Conservation (phyloP, 2,329 filamentous ascomycete genomes). For the Huntiella decipiens region DNA sequence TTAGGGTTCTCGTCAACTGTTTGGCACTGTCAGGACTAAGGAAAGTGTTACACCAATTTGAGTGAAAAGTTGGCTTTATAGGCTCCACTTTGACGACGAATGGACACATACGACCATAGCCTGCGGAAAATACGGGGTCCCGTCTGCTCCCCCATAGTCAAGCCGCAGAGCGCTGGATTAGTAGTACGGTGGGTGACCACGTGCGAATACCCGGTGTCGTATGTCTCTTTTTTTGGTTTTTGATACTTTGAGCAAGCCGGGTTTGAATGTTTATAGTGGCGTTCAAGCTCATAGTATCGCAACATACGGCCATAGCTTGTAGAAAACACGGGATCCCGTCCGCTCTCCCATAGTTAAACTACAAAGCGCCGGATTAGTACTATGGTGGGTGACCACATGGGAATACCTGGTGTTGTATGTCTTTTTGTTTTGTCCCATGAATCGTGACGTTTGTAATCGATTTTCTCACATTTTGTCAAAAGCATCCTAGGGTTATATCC, state of each 20-base stretch:
- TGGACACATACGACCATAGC: no score
- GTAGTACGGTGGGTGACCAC: neutral
- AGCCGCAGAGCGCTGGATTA: neutral
- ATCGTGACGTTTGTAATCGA: no score
- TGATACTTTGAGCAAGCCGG: neutral
- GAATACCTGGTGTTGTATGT: slow-evolving; percentile 9
- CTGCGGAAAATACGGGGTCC: no score
- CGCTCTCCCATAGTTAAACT: slow-evolving; percentile 4
- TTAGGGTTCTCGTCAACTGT: no score
- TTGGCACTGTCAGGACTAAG: no score
- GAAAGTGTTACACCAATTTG: no score
- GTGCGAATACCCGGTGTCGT: neutral
- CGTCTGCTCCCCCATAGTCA: no score
- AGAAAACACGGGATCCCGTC: slow-evolving; percentile 6
- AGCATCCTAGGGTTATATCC: no score
- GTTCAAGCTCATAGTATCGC: neutral
- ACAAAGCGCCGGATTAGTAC: slow-evolving; percentile 3
- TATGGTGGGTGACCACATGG: slow-evolving; percentile 6
- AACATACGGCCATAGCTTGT: slow-evolving; percentile 8
- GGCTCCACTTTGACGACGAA: no score
- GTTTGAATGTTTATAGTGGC: neutral
- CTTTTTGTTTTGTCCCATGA: neutral
- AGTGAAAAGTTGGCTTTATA: no score
- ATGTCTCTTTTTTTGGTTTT: neutral
- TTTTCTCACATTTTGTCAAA: no score